A percentile compares a stretch with the other conserved stretches of the same genome.
phyloP scores from a whole-genome alignment of 805 yeast species.

The Saccharomycopsis microspora region DNA sequence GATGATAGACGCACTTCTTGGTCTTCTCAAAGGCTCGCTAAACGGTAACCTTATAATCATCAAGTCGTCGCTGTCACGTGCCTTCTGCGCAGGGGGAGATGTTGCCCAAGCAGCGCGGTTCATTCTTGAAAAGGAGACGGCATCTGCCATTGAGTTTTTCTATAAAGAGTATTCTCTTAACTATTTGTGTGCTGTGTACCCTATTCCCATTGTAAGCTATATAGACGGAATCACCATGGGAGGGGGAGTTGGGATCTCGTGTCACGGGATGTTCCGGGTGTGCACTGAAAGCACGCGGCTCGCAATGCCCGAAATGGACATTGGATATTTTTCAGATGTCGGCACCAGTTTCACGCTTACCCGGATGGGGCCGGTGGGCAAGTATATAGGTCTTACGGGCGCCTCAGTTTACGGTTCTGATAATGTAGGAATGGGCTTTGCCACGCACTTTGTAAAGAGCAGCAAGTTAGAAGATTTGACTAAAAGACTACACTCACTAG shows the following conservation, averaged over 20 bases:
- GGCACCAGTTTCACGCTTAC: constrained; percentile 89
- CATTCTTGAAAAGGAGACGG: constrained; percentile 36
- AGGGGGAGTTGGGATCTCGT: constrained; percentile 89
- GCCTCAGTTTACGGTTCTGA: constrained; percentile 68
- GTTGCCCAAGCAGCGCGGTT: constrained; percentile 67
- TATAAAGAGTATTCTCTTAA: constrained; percentile 72
- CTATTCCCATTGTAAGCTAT: constrained; percentile 73
- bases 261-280: constrained; percentile 85
- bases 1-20: constrained; percentile 64
- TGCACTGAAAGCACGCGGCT: constrained; percentile 86
- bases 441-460: constrained; percentile 79
- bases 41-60: constrained; percentile 60
- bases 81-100: constrained; percentile 96
- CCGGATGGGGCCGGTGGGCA: constrained; percentile 71
- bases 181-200: constrained; percentile 65
- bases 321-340: constrained; percentile 94
- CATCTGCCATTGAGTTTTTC: constrained; percentile 54
- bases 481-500: constrained; percentile 52
- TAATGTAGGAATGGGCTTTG: constrained; percentile 72
- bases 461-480: constrained; percentile 50
- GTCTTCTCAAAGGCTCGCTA: constrained; percentile 66
- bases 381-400: constrained; percentile 81
- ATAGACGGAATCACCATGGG: constrained; percentile 96
- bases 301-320: constrained; percentile 98
- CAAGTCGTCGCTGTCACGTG: constrained; percentile 49